These are phyloP conservation scores for Epichloe glyceriae DNA, from an alignment of 2,329 filamentous ascomycete species.

Conservation along the genomic window DNA sequence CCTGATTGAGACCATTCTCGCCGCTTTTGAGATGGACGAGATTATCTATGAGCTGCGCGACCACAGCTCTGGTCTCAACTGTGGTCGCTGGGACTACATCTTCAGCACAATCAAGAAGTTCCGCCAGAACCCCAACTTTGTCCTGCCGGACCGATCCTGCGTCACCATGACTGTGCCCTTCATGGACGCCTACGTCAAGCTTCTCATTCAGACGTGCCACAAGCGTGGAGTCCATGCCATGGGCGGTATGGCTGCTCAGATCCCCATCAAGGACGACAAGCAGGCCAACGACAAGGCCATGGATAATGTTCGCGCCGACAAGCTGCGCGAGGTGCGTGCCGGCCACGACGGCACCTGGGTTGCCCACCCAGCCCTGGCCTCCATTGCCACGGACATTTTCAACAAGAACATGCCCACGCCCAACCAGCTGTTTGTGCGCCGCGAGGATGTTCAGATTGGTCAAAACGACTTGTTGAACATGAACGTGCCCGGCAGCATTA, in stretches of 20 bases:
- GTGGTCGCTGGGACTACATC: slow-evolving; percentile 98
- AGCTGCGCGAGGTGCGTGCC: slow-evolving; percentile 87
- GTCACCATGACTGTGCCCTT: slow-evolving; percentile 98
- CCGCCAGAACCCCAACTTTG: slow-evolving; percentile 84
- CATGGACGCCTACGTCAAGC: slow-evolving; percentile 92
- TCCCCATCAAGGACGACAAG: slow-evolving; percentile 92
- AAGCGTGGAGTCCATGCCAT: slow-evolving; percentile 95
- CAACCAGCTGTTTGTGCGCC: slow-evolving; percentile 85
- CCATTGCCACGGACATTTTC: slow-evolving; percentile 85
- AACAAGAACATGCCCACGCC: slow-evolving; percentile 98
- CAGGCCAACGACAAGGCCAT: slow-evolving; percentile 88
- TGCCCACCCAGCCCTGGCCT: slow-evolving; percentile 81
- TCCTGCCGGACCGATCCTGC: slow-evolving; percentile 78
- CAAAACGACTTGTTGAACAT: slow-evolving; percentile 93
- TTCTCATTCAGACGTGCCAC: slow-evolving; percentile 97
- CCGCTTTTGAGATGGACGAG: slow-evolving; percentile 99
- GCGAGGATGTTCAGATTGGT: slow-evolving; percentile 77
- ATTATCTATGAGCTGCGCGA: slow-evolving; percentile 99
- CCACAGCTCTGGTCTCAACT: slow-evolving; percentile 93
- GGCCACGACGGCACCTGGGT: slow-evolving; percentile 98
- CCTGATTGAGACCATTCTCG: slow-evolving; percentile 93
- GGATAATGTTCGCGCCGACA: slow-evolving; percentile 85
- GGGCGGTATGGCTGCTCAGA: slow-evolving; percentile 97
- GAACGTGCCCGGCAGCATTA: slow-evolving; percentile 87
- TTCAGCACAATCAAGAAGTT: slow-evolving; percentile 99